Conservation (phyloP, 768 basidiomycete species). For the Lentinula sp. region DNA sequence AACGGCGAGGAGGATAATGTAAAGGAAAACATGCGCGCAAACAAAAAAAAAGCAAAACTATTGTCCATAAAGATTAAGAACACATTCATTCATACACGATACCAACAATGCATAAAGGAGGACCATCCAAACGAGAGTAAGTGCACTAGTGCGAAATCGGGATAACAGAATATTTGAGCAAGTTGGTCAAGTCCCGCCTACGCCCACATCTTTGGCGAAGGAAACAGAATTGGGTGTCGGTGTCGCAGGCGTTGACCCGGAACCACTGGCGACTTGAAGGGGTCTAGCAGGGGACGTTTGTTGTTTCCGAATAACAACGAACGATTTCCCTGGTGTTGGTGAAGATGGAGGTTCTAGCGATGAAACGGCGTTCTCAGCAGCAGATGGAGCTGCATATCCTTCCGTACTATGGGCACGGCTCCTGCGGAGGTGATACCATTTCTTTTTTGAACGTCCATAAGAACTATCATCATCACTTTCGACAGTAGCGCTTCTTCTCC, state of each 20-base stretch:
- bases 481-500: constrained; percentile 12
- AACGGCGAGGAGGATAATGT: neutral
- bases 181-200: neutral
- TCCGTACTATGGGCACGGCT: constrained; percentile 57
- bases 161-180: neutral
- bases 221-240: neutral
- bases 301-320: constrained; percentile 66
- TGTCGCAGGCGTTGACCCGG: neutral
- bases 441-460: constrained; percentile 49
- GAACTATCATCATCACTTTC: constrained; percentile 32
- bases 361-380: constrained; percentile 14
- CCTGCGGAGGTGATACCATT: constrained; percentile 63
- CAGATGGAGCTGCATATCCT: constrained; percentile 24
- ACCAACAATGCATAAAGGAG: neutral
- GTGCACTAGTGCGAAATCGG: neutral
- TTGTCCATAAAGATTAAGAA: neutral
- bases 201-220: neutral
- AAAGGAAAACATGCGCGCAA: neutral
- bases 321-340: constrained; percentile 43
- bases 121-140: neutral
- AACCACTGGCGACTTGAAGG: constrained; percentile 19
- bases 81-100: neutral
- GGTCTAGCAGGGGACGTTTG: constrained; percentile 29
- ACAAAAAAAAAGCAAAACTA: neutral
- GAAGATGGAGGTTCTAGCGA: constrained; percentile 17